phyloP scores from a whole-genome alignment of 169 alveolate species.

The Cryptosporidium ubiquitum region DNA sequence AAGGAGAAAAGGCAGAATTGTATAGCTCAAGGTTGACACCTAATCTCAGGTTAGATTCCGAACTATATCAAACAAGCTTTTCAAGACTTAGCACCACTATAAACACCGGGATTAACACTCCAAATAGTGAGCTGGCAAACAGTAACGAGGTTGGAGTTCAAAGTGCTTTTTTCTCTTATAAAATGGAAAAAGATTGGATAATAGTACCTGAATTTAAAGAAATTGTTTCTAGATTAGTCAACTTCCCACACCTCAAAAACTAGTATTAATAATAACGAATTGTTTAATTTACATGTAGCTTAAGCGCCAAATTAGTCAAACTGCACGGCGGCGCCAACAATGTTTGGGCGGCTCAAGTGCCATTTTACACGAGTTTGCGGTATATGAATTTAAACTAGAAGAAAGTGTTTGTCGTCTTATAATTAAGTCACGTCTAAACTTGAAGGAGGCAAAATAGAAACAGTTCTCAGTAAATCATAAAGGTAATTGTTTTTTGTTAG shows the following conservation, averaged over 20 bases:
- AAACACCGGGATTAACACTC: conserved; percentile 37
- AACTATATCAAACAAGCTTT: background rate
- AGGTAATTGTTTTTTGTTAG: background rate
- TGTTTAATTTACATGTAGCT: background rate
- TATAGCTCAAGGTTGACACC: background rate
- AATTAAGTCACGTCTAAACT: conserved; percentile 47
- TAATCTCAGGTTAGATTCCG: background rate
- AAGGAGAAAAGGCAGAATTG: background rate
- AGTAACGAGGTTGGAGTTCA: background rate
- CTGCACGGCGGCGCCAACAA: background rate
- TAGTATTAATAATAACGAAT: background rate
- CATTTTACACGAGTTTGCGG: conserved; percentile 17
- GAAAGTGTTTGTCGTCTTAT: conserved; percentile 35
- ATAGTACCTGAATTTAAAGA: conserved; percentile 31
- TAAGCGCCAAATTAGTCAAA: background rate
- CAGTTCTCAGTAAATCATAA: background rate
- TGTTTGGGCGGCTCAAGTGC: background rate
- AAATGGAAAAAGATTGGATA: conserved; percentile 33
- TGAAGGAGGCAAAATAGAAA: background rate
- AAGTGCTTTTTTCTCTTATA: background rate
- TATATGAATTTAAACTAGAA: background rate
- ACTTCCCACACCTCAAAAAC: too few relatives aligned
- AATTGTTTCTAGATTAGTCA: background rate
- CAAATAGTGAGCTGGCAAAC: conserved; percentile 20
- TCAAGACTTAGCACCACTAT: conserved; percentile 18